Evolutionary conservation across 306 rosid genomes (phyloP).

Genomic region (Quercus suber): DNA sequence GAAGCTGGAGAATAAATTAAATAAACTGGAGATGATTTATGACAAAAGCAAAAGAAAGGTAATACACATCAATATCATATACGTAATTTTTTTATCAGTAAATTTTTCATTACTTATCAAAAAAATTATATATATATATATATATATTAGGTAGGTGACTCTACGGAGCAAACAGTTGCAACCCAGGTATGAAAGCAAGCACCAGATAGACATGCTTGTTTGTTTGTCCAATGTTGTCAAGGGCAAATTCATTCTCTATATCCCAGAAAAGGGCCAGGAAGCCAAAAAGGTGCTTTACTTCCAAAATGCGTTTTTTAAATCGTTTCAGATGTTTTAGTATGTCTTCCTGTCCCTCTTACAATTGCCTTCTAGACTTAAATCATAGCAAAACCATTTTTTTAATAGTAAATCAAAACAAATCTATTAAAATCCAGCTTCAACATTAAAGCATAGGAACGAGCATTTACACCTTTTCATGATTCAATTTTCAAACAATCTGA

Average conservation of each 20-base stretch:
- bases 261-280: neutral
- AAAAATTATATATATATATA: too few species aligned
- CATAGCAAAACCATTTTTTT: too few species aligned
- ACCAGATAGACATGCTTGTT: neutral
- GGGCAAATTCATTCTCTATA: neutral
- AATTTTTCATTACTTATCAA: too few species aligned
- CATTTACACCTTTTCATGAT: neutral
- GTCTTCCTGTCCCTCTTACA: neutral
- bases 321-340: neutral
- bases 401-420: neutral
- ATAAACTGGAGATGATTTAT: conserved; percentile 3
- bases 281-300: neutral
- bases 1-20: conserved; percentile 1
- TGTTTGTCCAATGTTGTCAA: neutral
- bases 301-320: neutral
- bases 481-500: neutral
- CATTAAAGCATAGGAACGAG: neutral
- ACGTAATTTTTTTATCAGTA: neutral
- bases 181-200: neutral
- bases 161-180: neutral
- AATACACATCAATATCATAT: neutral
- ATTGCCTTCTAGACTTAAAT: neutral
- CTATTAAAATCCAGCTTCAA: neutral
- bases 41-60: neutral
- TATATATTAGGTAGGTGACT: neutral